Evolutionary conservation across 2,329 filamentous ascomycete species (phyloP), one percentile per base, ranked within the genome.

Genomic region (Aciculosporium take): DNA sequence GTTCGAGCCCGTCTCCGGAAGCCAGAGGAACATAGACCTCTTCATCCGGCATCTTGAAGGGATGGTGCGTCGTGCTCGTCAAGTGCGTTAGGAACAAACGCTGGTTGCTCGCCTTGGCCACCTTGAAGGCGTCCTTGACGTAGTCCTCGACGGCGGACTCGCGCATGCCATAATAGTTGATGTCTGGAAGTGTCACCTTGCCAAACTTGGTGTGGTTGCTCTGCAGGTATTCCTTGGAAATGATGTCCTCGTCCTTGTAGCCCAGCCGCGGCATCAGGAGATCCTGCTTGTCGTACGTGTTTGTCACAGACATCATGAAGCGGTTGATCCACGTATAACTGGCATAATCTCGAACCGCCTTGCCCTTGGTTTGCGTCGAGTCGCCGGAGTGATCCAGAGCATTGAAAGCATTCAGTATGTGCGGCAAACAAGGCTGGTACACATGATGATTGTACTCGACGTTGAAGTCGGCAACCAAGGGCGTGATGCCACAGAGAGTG

Each of bases 371-470:
- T 13, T 28, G 5, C 6, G 39, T 35, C 5, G 45, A 33, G 12
- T 48, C 31, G 5, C 40, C 25, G 1, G 44, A 44, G 13, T 51
- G 49, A 3, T 39, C 24, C 3, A 58, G 43, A 1, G 41, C 18
- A 33, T 60, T 61, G 42, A 63, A 43, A 5, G 54, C 51, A 10
- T 60, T 49, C 3, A 61, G 46, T 15, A 61, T 47, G 1, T 62
- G 65, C 0, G 65, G 60, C 41, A 68, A 44, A 35, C 65, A 68
- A 0, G 65, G 65, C 38, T 68, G 64, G 46, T 68, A 68, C 12
- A 67, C 51, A 39, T 67, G 61, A 15, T 64, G 51, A 9, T 55
- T 47, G 38, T 58, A 58, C 43, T 68, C 65, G n/a, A 56, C 51
- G 39, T 68, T 66, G 40, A 64, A 63, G 35, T 68, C 64, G 3